Percentiles rank a stretch among this genome's conserved stretches.
phyloP scores from a whole-genome alignment of 352 stramenopile species.

The Pythium aristosporum region DNA sequence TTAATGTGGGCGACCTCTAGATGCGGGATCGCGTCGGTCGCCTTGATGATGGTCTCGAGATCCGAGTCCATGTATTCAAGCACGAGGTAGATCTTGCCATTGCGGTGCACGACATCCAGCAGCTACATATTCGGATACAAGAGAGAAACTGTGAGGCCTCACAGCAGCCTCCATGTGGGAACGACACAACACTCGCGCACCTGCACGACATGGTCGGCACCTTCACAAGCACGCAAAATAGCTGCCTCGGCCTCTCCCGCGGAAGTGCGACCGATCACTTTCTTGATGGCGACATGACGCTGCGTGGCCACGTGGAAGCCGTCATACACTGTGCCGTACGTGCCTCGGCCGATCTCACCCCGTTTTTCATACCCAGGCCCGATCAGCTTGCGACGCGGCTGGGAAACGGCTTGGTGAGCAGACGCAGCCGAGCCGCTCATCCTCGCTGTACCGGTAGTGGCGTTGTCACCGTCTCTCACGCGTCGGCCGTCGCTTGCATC shows the following conservation, averaged over 20 bases:
- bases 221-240: conserved; percentile 49
- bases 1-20: conserved; percentile 62
- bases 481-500: conserved; percentile 10
- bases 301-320: conserved; percentile 37
- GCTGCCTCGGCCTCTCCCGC: conserved; percentile 47
- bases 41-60: conserved; percentile 56
- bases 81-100: conserved; percentile 71
- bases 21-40: conserved; percentile 34
- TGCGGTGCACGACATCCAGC: conserved; percentile 50
- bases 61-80: conserved; percentile 83
- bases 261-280: conserved; percentile 46
- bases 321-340: conserved; percentile 76
- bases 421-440: conserved; percentile 21
- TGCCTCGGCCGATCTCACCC: conserved; percentile 76
- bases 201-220: conserved; percentile 55
- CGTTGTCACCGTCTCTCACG: conserved; percentile 14
- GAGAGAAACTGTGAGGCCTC: not conserved
- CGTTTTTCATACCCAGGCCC: conserved; percentile 66
- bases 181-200: conserved; percentile 29
- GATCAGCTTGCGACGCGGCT: conserved; percentile 42
- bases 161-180: conserved; percentile 9
- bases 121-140: conserved; percentile 32
- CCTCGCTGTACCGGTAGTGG: conserved; percentile 24
- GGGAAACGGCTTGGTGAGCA: not conserved
- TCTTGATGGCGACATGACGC: conserved; percentile 75